These are phyloP conservation scores for Vigna hirtella DNA, from an alignment of 306 rosid species.

Conservation along the genomic window DNA sequence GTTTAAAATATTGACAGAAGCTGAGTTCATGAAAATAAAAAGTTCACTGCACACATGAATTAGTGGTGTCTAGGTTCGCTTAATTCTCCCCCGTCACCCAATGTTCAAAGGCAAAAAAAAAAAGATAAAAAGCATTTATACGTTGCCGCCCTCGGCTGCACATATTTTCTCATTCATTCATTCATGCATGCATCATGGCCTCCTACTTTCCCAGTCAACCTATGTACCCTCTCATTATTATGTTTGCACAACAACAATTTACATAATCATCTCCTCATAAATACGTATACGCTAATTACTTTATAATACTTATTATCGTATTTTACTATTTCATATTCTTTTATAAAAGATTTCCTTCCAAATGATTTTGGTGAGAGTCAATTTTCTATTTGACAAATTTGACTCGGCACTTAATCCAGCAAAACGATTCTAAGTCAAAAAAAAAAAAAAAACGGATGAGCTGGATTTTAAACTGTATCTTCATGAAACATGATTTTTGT, in stretches of 20 bases:
- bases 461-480: too few relatives aligned
- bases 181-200: not conserved
- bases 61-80: slow-evolving; percentile 1
- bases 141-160: slow-evolving; percentile 38
- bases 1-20: slow-evolving; percentile 19
- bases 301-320: too few relatives aligned
- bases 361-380: too few relatives aligned
- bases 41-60: slow-evolving; percentile 3
- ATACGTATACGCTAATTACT: too few relatives aligned
- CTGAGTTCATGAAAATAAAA: slow-evolving; percentile 7
- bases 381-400: too few relatives aligned
- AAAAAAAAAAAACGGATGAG: too few relatives aligned
- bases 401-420: too few relatives aligned
- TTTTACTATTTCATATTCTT: too few relatives aligned
- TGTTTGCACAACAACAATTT: not conserved
- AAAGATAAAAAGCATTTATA: slow-evolving; percentile 27
- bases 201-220: slow-evolving; percentile 11
- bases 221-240: not conserved
- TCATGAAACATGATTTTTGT: too few relatives aligned
- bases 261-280: too few relatives aligned
- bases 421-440: too few relatives aligned
- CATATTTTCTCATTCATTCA: not conserved
- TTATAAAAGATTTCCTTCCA: too few relatives aligned
- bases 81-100: slow-evolving; percentile 12
- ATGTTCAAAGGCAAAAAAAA: not conserved